A percentile compares a stretch with the other conserved stretches of the same genome.
Evolutionary conservation across 1,139 yeast species (phyloP).

Genomic region (Petasospora fabianii): DNA sequence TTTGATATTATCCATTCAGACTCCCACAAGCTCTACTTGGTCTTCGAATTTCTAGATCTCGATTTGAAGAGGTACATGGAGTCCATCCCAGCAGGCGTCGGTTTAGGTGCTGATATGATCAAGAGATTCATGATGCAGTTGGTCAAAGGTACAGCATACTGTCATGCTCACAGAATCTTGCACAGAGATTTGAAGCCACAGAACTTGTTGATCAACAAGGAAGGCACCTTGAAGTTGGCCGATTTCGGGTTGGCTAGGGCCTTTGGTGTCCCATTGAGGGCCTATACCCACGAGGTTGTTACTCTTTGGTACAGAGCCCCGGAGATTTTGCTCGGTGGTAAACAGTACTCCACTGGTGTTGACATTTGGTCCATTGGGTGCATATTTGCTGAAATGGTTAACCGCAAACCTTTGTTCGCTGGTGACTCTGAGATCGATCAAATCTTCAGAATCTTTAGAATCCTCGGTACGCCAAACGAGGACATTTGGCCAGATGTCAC

Average conservation of each 20-base stretch:
- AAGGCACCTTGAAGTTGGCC: constrained; percentile 91
- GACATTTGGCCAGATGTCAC: constrained; percentile 96
- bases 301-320: constrained; percentile 99
- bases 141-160: constrained; percentile 87
- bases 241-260: constrained; percentile 98
- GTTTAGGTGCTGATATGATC: constrained; percentile 85
- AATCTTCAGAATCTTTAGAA: constrained; percentile 88
- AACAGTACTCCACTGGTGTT: constrained; percentile 96
- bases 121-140: constrained; percentile 92
- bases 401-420: constrained; percentile 91
- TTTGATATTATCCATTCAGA: constrained; percentile 97
- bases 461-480: constrained; percentile 93
- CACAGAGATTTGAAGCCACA: constrained; percentile 98
- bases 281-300: constrained; percentile 96
- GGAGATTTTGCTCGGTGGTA: constrained; percentile 91
- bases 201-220: constrained; percentile 87
- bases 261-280: constrained; percentile 93
- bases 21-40: constrained; percentile 87
- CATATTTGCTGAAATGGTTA: constrained; percentile 97
- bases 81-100: constrained; percentile 85
- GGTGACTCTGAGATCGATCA: constrained; percentile 99
- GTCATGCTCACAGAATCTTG: constrained; percentile 91
- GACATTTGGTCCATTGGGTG: constrained; percentile 99
- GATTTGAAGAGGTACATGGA: constrained; percentile 98
- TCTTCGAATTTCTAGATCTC: constrained; percentile 88